Evolutionary conservation across 2,329 filamentous ascomycete genomes (phyloP).

Genomic region (Aspergillus sp.): DNA sequence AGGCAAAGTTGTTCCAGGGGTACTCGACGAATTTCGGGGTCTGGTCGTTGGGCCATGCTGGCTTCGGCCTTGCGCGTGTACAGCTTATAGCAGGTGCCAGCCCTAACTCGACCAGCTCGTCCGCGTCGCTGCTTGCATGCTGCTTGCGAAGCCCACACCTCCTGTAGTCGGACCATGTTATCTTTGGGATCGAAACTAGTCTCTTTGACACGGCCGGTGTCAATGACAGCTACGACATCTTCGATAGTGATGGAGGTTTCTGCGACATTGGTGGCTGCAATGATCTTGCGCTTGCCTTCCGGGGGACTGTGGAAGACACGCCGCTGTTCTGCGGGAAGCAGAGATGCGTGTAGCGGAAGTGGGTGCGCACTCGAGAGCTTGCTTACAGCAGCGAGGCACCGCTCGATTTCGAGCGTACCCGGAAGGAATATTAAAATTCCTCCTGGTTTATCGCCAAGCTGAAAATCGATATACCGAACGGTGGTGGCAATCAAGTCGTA

Average conservation of each 20-base stretch:
- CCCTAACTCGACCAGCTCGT: conserved; percentile 84
- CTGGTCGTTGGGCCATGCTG: conserved; percentile 78
- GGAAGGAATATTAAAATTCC: conserved; percentile 95
- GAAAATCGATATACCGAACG: conserved; percentile 70
- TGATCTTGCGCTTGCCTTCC: conserved; percentile 75
- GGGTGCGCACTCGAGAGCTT: conserved; percentile 62
- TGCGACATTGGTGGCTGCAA: conserved; percentile 92
- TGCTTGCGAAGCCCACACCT: conserved; percentile 89
- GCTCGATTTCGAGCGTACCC: conserved; percentile 83
- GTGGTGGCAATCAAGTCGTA: conserved; percentile 78
- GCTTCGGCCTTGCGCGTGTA: conserved; percentile 78
- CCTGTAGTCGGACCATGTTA: conserved; percentile 89
- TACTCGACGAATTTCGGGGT: conserved; percentile 88
- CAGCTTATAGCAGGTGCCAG: conserved; percentile 88
- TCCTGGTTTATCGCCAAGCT: conserved; percentile 64
- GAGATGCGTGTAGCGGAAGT: conserved; percentile 81
- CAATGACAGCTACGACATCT: conserved; percentile 91
- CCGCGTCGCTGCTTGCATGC: conserved; percentile 92
- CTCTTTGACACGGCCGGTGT: conserved; percentile 92
- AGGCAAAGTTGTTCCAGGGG: conserved; percentile 90
- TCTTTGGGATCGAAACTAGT: conserved; percentile 86
- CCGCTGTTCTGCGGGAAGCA: conserved; percentile 80
- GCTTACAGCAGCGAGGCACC: conserved; percentile 62
- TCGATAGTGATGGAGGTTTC: conserved; percentile 99
- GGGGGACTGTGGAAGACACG: conserved; percentile 74